A percentile compares a stretch with the other conserved stretches of the same genome.
Evolutionary conservation across 2,329 filamentous ascomycete genomes (phyloP).

Genomic region (Sphaerulina musiva): DNA sequence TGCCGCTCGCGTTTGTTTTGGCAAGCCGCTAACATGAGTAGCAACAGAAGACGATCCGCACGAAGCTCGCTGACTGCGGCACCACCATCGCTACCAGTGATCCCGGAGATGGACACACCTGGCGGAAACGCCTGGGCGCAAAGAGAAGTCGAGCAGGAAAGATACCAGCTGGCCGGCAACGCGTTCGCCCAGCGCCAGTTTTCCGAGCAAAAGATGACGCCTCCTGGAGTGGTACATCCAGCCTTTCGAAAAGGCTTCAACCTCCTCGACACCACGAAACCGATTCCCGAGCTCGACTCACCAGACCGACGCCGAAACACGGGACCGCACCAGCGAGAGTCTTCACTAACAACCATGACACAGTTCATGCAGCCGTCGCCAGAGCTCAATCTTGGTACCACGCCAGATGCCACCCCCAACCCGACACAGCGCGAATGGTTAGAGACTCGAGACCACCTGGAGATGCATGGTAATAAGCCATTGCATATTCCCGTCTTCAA

Average conservation of each 20-base stretch:
- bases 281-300: conserved; percentile 13
- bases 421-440: conserved; percentile 37
- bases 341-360: conserved; percentile 26
- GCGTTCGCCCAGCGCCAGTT: conserved; percentile 32
- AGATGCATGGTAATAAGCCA: conserved; percentile 30
- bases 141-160: conserved; percentile 18
- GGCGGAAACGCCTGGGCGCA: conserved; percentile 30
- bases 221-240: conserved; percentile 24
- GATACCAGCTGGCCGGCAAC: conserved; percentile 29
- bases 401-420: conserved; percentile 21
- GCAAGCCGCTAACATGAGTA: conserved; percentile 12
- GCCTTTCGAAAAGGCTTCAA: conserved; percentile 18
- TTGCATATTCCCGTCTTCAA: conserved; percentile 26
- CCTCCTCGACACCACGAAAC: conserved; percentile 13
- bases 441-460: conserved; percentile 36
- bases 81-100: conserved; percentile 2
- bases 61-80: neutral
- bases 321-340: conserved; percentile 13
- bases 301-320: conserved; percentile 1
- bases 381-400: conserved; percentile 25
- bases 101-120: conserved; percentile 13
- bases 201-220: conserved; percentile 17
- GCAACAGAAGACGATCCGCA: conserved; percentile 3
- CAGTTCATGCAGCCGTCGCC: conserved; percentile 24
- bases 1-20: conserved; percentile 2